A percentile compares a stretch with the other conserved stretches of the same genome.
Conservation (phyloP, 2,329 filamentous ascomycete genomes). For the Aureobasidium sp. region DNA sequence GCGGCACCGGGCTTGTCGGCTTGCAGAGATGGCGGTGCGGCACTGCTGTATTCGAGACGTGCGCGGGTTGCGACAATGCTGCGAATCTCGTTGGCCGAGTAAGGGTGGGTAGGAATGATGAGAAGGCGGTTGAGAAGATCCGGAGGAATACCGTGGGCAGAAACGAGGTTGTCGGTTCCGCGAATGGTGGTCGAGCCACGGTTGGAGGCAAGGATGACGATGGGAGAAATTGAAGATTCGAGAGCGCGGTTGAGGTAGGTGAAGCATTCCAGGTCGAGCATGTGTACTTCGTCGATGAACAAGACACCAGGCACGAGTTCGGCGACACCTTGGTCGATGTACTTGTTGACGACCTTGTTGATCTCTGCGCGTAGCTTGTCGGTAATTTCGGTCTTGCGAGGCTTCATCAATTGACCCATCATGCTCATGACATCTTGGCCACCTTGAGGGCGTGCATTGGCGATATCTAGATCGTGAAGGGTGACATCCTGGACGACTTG, state of each 20-base stretch:
- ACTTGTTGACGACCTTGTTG: conserved; percentile 98
- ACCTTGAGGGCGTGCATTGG: conserved; percentile 89
- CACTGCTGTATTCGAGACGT: conserved; percentile 28
- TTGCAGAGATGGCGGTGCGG: conserved; percentile 26
- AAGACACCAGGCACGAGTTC: conserved; percentile 96
- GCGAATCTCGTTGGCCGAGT: conserved; percentile 82
- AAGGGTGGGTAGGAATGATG: conserved; percentile 90
- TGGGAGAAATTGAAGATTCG: conserved; percentile 87
- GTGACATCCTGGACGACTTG: conserved; percentile 99
- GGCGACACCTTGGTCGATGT: conserved; percentile 96
- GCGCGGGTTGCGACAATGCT: conserved; percentile 81
- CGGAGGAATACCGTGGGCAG: conserved; percentile 86
- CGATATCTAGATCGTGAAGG: conserved; percentile 90
- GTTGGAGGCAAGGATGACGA: conserved; percentile 96
- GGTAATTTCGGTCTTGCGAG: conserved; percentile 98
- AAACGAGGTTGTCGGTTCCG: conserved; percentile 54
- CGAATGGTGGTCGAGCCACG: conserved; percentile 88
- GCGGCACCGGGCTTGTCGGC: conserved; percentile 17
- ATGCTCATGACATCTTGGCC: conserved; percentile 99
- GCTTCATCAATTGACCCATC: conserved; percentile 99
- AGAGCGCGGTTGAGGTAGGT: conserved; percentile 98
- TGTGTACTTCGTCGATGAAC: conserved; percentile 98
- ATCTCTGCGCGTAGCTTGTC: conserved; percentile 94
- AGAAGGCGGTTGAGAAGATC: conserved; percentile 90
- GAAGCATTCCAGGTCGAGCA: conserved; percentile 99